These are phyloP conservation scores for Botrytis porri DNA, from an alignment of 2,329 filamentous ascomycete genomes.

Conservation along the genomic window DNA sequence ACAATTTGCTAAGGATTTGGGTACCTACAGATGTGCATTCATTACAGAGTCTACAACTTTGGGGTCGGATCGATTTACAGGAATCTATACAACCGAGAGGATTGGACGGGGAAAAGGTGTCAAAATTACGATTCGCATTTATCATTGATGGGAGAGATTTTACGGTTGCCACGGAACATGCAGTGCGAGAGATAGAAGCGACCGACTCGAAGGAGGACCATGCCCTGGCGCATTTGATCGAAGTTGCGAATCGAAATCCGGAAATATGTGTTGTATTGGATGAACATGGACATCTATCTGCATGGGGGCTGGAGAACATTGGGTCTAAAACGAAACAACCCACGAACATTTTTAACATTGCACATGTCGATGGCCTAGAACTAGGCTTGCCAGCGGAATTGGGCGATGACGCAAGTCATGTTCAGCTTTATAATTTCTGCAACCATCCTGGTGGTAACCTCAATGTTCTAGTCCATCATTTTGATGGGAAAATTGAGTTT, in stretches of 20 bases:
- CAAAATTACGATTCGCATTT: slow-evolving; percentile 64
- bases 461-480: slow-evolving; percentile 75
- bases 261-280: slow-evolving; percentile 88
- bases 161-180: slow-evolving; percentile 70
- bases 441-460: slow-evolving; percentile 62
- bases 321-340: slow-evolving; percentile 64
- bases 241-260: slow-evolving; percentile 78
- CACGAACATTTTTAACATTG: slow-evolving; percentile 78
- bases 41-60: slow-evolving; percentile 71
- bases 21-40: slow-evolving; percentile 69
- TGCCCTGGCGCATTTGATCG: slow-evolving; percentile 78
- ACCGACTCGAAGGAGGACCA: slow-evolving; percentile 59
- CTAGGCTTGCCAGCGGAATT: slow-evolving; percentile 41
- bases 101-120: slow-evolving; percentile 23
- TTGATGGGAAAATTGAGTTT: slow-evolving; percentile 80
- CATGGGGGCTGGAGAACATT: slow-evolving; percentile 88
- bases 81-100: slow-evolving; percentile 57
- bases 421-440: slow-evolving; percentile 72
- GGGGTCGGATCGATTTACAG: slow-evolving; percentile 75
- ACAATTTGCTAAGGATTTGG: slow-evolving; percentile 81
- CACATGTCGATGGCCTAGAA: slow-evolving; percentile 64
- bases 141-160: slow-evolving; percentile 82
- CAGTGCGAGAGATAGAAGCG: slow-evolving; percentile 56
- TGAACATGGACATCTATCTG: slow-evolving; percentile 80
- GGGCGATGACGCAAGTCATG: slow-evolving; percentile 45